phyloP scores from a whole-genome alignment of 768 basidiomycete genomes.

The Rickenella mellea region DNA sequence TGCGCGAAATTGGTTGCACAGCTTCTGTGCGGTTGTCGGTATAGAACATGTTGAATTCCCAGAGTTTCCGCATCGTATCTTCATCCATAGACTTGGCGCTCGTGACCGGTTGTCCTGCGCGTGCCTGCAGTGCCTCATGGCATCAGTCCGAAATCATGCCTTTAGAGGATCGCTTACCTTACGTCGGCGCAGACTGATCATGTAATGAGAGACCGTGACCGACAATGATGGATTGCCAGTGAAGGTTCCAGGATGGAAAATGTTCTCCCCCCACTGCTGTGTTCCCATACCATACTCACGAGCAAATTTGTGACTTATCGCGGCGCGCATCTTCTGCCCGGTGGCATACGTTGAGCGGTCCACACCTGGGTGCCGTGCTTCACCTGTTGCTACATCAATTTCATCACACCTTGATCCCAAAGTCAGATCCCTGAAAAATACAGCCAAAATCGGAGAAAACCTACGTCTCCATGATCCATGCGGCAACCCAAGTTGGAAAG shows the following conservation, averaged over 20 bases:
- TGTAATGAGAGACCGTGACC: conserved; percentile 12
- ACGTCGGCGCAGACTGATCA: conserved; percentile 14
- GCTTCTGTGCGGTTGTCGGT: not conserved
- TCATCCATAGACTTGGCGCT: conserved; percentile 17
- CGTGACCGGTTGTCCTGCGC: conserved; percentile 11
- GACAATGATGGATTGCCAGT: conserved; percentile 16
- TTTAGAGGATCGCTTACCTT: conserved; percentile 10
- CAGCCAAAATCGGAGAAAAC: too few relatives aligned
- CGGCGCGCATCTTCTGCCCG: conserved; percentile 16
- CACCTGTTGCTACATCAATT: conserved; percentile 8
- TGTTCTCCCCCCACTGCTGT: conserved; percentile 9
- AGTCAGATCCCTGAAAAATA: too few relatives aligned
- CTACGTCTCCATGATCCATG: conserved; percentile 13
- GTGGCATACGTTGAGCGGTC: not conserved
- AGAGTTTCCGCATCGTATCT: conserved; percentile 9
- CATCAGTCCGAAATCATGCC: not conserved
- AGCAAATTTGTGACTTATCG: conserved; percentile 13
- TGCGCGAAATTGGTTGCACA: not conserved
- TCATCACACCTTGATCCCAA: conserved; percentile 11
- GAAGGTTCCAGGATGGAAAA: conserved; percentile 1
- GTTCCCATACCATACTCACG: conserved; percentile 9
- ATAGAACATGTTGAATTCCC: conserved; percentile 5
- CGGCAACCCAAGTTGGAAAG: conserved; percentile 8
- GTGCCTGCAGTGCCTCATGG: conserved; percentile 6
- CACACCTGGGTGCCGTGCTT: not conserved